phyloP scores from a whole-genome alignment of 2,329 filamentous ascomycete genomes.

The Clonostachys rosea region DNA sequence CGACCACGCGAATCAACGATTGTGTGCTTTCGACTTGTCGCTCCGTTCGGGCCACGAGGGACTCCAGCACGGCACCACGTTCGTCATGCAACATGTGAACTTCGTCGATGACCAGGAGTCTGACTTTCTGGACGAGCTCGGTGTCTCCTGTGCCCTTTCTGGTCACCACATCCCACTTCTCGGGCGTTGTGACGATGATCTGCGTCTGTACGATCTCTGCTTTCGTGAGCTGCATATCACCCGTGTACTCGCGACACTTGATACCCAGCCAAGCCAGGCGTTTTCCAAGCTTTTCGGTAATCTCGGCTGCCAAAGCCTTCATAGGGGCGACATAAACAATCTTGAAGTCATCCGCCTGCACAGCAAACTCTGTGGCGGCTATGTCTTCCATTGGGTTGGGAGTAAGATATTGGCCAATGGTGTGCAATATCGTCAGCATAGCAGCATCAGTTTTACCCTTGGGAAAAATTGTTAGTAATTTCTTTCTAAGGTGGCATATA shows the following conservation, averaged over 20 bases:
- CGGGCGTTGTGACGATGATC: slow-evolving; percentile 96
- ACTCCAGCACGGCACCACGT: slow-evolving; percentile 91
- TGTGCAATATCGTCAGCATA: slow-evolving; percentile 92
- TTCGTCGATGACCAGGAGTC: slow-evolving; percentile 94
- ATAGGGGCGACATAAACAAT: slow-evolving; percentile 98
- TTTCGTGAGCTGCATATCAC: slow-evolving; percentile 98
- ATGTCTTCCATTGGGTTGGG: slow-evolving; percentile 76
- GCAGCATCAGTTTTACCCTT: slow-evolving; percentile 94
- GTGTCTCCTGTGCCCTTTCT: slow-evolving; percentile 96
- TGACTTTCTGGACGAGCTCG: slow-evolving; percentile 94
- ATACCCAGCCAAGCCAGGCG: slow-evolving; percentile 91
- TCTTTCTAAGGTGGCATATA: neutral
- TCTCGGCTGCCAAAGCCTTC: slow-evolving; percentile 95
- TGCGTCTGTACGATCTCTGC: slow-evolving; percentile 93
- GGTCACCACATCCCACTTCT: slow-evolving; percentile 99
- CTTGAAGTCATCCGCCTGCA: slow-evolving; percentile 88
- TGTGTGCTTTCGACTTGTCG: slow-evolving; percentile 97
- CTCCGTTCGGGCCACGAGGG: slow-evolving; percentile 89
- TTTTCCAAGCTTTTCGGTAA: slow-evolving; percentile 90
- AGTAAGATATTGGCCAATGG: slow-evolving; percentile 76
- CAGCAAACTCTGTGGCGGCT: slow-evolving; percentile 70
- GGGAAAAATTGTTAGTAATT: slow-evolving; percentile 16
- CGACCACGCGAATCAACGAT: slow-evolving; percentile 92
- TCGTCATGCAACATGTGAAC: slow-evolving; percentile 99
- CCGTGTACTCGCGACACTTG: slow-evolving; percentile 88